Base-by-base conservation (phyloP, 192 early-diverging fungal genomes). In the Borealophlyctis nickersoniae region DNA sequence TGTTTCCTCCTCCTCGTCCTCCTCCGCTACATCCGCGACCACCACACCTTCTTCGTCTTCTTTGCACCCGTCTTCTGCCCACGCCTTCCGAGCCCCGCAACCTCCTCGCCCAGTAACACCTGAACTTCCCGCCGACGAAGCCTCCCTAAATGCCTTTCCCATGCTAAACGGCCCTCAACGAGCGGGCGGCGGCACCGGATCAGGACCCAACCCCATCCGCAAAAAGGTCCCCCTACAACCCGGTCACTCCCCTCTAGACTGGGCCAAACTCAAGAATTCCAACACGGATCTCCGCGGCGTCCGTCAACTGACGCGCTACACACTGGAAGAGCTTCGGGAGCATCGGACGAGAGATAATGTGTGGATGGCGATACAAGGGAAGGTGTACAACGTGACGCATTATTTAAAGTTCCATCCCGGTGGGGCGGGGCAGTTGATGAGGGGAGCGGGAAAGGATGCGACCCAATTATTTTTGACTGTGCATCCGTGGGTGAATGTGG, bases 401-500 rank as follows among this genome's bases (percentile, higher is more conserved):
- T 97, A 97, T 72, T 26, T 94, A 16, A 85, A 90, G 36, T 98
- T 90, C 71, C 93, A 95, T 72, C 94, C 93, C 30, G 95, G 96
- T 28, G 96, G 93, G 48, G 79, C 62, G 23, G 63, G 56, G 23
- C 78, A 82, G 67, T 52, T 79, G 36, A 73, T 79, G 72, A 36
- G 83, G 2, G 78, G 80, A n/a, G 94, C 96, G 3, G 96, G 96
- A 36, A 90, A 89, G 58, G 96, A 98, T 56, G 92, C 91, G 3
- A 93, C 96, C 4, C 82, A 87, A 71, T 73, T 96, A 49, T 95
- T 96, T 62, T 65, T 77, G 63, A 79, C 86, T 49, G 92, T 88
- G 11, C 96, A 98, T 75, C 78, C 89, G 54, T 98, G 96, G 96
- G 94, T 98, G 23, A 98, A 98, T 68, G 77, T 86, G 24, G 93